Base-by-base conservation (phyloP, 441 rosid species). In the Brassica balearica region DNA sequence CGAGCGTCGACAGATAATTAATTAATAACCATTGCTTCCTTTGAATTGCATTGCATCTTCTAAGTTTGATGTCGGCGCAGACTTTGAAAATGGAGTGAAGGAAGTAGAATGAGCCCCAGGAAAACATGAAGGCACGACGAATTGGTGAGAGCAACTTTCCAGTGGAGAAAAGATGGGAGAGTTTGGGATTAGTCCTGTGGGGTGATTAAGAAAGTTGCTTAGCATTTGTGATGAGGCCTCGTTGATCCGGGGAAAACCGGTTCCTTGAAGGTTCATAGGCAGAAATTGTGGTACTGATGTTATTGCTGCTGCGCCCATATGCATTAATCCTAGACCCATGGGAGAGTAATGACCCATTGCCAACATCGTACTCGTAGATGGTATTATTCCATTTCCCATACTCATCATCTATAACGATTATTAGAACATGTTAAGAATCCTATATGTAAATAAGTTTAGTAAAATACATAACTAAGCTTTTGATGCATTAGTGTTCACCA, bases 321-420 rank as follows among this genome's bases (percentile, higher is more conserved):
- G 83, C 67, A 73, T 59, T 17, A 17, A 17, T 11, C 74, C 71
- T n/a, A 74, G 41, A 46, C 76, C 80, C 10, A 4, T 4, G 34
- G 34, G 34, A 29, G 34, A 29, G 34, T 29, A 29, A 29, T 29
- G 34, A 29, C 34, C 34, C 34, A 29, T 29, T 29, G 34, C 34
- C 34, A 86, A 73, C 87, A 89, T 86, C 76, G 76, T 74, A 1
- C 51, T 43, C 51, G n/a, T 43, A 43, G 74, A 56, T 73, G 69
- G 46, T 75, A 68, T 79, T 65, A 80, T 8, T 38, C 86, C 77
- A 53, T 65, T 74, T 82, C 86, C 82, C 86, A 87, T 82, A 71
- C 84, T 79, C 92, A 90, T 83, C 75, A 89, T 84, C 95, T 88
- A 86, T 29, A 38, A 62, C 10, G n/a, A 59, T 14, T 9, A 25